These are phyloP conservation scores for Globisporangium irregulare DNA, from an alignment of 352 stramenopile species.

Conservation along the genomic window DNA sequence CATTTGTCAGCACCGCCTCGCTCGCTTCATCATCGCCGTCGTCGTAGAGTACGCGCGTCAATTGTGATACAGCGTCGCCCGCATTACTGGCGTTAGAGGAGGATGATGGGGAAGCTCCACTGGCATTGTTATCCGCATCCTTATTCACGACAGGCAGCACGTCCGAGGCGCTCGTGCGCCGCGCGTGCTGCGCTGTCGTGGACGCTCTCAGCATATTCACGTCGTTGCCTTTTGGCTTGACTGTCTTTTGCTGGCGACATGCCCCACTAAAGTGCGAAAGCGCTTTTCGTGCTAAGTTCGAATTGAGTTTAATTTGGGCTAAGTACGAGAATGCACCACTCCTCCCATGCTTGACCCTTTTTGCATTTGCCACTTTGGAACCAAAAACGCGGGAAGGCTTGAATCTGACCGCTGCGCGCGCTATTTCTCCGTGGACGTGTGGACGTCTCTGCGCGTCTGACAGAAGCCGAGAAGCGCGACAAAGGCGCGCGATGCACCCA, in stretches of 20 bases:
- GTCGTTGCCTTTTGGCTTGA: neutral
- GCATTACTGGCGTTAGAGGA: neutral
- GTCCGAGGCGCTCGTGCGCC: constrained; percentile 7
- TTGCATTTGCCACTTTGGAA: neutral
- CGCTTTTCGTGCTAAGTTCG: neutral
- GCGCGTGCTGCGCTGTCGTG: constrained; percentile 8
- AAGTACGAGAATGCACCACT: neutral
- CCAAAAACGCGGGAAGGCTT: neutral
- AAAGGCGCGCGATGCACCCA: constrained; percentile 5
- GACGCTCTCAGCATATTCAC: constrained; percentile 11
- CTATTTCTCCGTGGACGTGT: neutral
- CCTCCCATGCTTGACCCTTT: neutral
- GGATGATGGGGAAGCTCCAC: neutral
- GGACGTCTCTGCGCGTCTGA: neutral
- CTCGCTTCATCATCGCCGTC: constrained; percentile 20
- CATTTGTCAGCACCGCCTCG: constrained; percentile 37
- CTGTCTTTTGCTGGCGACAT: neutral
- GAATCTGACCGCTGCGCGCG: neutral
- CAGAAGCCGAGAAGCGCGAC: neutral
- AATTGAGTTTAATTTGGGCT: neutral
- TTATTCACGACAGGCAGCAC: constrained; percentile 13
- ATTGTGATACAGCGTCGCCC: neutral
- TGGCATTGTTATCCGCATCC: neutral
- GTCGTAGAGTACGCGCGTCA: constrained; percentile 5
- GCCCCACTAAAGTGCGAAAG: neutral